phyloP scores from a whole-genome alignment of 495 filamentous ascomycete genomes.

The Podospora bellae-mahoneyi region DNA sequence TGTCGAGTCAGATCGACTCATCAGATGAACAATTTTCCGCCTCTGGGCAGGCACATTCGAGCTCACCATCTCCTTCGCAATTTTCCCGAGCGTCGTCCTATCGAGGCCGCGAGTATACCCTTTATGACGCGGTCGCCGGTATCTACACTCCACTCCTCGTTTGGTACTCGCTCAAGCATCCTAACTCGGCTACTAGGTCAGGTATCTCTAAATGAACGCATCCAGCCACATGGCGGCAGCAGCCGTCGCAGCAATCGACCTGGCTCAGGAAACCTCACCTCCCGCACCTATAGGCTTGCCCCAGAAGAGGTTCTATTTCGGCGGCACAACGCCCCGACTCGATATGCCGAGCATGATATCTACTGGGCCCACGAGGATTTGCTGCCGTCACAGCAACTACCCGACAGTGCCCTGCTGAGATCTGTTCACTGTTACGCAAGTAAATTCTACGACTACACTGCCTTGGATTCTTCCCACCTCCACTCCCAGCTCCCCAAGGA shows the following conservation, averaged over 20 bases:
- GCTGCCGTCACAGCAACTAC: slow-evolving; percentile 47
- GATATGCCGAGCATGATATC: slow-evolving; percentile 66
- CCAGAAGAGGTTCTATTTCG: slow-evolving; percentile 78
- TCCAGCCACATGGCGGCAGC: slow-evolving; percentile 6
- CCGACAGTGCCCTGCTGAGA: slow-evolving; percentile 71
- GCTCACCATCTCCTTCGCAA: background rate
- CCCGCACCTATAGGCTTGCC: slow-evolving; percentile 47
- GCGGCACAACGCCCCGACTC: slow-evolving; percentile 54
- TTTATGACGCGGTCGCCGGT: slow-evolving; percentile 85
- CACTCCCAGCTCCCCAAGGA: background rate
- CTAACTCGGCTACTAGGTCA: slow-evolving; percentile 43
- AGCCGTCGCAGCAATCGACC: slow-evolving; percentile 23
- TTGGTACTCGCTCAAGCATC: background rate
- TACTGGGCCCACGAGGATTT: slow-evolving; percentile 58
- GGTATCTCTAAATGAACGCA: slow-evolving; percentile 26
- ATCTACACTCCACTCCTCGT: slow-evolving; percentile 15
- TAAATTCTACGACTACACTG: slow-evolving; percentile 57
- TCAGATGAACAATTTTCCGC: background rate
- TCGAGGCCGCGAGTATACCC: slow-evolving; percentile 45
- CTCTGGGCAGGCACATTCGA: background rate
- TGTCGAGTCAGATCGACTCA: background rate
- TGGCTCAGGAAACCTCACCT: slow-evolving; percentile 46
- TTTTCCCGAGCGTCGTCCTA: background rate
- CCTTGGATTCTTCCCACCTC: background rate
- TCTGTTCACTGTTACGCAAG: slow-evolving; percentile 70